Percentiles rank a stretch among this genome's conserved stretches.
Conservation (phyloP, 305 asterid genomes). For the Fraxinus ornus region DNA sequence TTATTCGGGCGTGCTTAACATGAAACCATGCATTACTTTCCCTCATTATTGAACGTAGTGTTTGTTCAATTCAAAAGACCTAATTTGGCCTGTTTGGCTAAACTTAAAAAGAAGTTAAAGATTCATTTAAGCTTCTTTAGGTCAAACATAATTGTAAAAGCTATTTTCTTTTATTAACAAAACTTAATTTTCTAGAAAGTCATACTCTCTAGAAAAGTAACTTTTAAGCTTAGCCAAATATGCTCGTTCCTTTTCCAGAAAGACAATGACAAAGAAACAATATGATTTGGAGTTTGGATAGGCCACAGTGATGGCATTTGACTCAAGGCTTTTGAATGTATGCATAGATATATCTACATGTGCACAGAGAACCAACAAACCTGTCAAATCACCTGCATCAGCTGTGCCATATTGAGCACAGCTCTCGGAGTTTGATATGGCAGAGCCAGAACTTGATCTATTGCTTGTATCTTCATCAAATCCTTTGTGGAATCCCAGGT, state of each 20-base stretch:
- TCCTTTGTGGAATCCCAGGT: slow-evolving; percentile 50
- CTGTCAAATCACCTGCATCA: slow-evolving; percentile 93
- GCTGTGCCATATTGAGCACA: slow-evolving; percentile 73
- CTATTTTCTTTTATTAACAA: neutral
- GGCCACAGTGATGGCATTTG: neutral
- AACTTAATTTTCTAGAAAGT: neutral
- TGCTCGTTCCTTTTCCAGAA: neutral
- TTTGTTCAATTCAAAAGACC: neutral
- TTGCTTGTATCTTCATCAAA: slow-evolving; percentile 85
- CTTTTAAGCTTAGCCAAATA: neutral
- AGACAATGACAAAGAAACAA: neutral
- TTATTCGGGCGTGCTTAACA: neutral
- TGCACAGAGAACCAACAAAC: slow-evolving; percentile 31
- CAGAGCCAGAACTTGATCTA: slow-evolving; percentile 96
- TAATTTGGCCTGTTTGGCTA: neutral
- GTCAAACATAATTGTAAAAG: neutral
- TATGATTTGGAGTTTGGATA: neutral
- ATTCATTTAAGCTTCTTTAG: neutral
- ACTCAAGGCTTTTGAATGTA: neutral
- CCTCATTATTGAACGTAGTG: neutral
- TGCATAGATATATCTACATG: neutral
- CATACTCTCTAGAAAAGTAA: neutral
- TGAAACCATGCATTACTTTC: neutral
- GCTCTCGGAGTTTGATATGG: slow-evolving; percentile 88
- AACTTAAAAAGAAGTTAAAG: neutral